Conservation (phyloP, 345 rosid genomes). For the Gossypium thurberi region DNA sequence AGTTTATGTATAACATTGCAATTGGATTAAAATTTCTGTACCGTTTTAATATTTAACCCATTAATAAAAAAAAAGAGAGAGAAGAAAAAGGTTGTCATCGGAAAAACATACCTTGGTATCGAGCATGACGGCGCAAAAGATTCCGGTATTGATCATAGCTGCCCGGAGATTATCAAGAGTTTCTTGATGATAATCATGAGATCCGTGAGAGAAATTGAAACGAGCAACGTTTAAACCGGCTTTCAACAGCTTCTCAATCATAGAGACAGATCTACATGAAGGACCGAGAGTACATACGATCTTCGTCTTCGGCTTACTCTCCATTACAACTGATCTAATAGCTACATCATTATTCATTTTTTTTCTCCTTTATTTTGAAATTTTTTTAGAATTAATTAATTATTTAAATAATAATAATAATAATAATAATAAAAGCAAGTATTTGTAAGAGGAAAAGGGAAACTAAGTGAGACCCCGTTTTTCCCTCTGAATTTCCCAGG, state of each 20-base stretch:
- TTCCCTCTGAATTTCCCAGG: background rate
- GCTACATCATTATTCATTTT: background rate
- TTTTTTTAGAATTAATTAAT: background rate
- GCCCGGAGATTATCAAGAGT: slow-evolving; percentile 79
- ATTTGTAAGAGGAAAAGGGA: background rate
- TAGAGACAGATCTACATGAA: slow-evolving; percentile 67
- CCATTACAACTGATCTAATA: background rate
- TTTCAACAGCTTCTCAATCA: slow-evolving; percentile 74
- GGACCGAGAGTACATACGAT: slow-evolving; percentile 95
- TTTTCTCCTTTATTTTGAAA: background rate
- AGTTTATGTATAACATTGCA: no score
- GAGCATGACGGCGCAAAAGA: slow-evolving; percentile 94
- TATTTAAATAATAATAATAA: no score
- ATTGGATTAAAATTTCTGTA: no score
- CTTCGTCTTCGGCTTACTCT: slow-evolving; percentile 80
- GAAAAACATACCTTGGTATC: slow-evolving; percentile 62
- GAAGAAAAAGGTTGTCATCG: background rate
- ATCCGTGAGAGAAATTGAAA: slow-evolving; percentile 95
- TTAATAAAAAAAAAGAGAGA: background rate
- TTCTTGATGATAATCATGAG: slow-evolving; percentile 90
- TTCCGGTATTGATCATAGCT: slow-evolving; percentile 82
- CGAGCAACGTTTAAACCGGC: slow-evolving; percentile 98
- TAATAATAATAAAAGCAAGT: background rate
- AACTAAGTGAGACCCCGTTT: background rate
- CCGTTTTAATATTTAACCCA: no score